Evolutionary conservation across 768 basidiomycete species (phyloP), one percentile per base, ranked within the genome.

Genomic region (Scleroderma citrinum): DNA sequence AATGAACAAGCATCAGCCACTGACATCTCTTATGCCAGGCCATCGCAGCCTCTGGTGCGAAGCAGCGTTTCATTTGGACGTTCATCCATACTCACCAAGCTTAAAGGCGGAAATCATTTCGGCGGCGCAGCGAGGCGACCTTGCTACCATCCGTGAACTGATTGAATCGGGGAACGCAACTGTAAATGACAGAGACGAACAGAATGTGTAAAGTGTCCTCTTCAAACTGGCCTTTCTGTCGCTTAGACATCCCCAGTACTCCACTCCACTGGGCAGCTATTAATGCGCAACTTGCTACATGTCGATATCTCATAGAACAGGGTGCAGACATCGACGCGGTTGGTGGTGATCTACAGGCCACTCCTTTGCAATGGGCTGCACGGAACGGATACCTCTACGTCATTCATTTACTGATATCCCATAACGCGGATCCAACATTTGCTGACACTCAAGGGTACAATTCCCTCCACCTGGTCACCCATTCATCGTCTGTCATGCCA

Each of bases 261-360:
- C 87, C 96, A 2, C 78, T 99, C 2, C 96, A 99, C 63, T 99
- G 96, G 96, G 94, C 96, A 7, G 86, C 94, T 1, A 97, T 98
- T 62, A 97, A 97, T 59, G 93, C 92, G 3, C 92, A 97, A 61
- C 73, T 95, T n/a, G 76, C 82, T 1, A 84, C 87, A 21, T 96
- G 92, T 67, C 80, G 86, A 30, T 88, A 85, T 56, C 75, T 99
- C 16, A 73, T 99, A 31, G 90, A 93, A 55, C 83, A 91, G 58
- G 95, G 94, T 19, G 95, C 95, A 0, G 91, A 95, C 47, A 88
- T 98, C 17, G 96, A 99, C 56, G 90, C 92, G 3, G 71, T 87
- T 8, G 96, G 96, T 17, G 96, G 96, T 4, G 95, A 98, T 66
- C 79, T 99, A 24, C 76, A 86, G 24, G 95, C 94, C 2, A 95